Evolutionary conservation across 257 asterid species (phyloP).

Genomic region (Ocimum tenuiflorum): DNA sequence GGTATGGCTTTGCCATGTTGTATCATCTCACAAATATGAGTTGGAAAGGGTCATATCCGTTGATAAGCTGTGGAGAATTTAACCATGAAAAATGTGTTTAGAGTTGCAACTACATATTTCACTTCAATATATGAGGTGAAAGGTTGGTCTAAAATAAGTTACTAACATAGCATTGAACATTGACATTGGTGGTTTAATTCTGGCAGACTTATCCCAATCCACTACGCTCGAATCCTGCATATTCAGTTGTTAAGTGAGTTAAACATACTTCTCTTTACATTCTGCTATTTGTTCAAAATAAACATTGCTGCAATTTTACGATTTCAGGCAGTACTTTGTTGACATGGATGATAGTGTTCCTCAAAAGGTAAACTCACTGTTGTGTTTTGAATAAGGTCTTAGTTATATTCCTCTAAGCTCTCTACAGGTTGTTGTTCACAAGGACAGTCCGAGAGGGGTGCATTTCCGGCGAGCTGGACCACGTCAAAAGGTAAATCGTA

Average conservation of each 20-base stretch:
- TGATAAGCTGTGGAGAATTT: no score
- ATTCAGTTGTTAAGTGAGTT: conserved; percentile 52
- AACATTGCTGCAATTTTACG: background rate
- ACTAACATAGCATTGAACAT: no score
- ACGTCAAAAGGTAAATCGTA: conserved; percentile 35
- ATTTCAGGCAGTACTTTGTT: conserved; percentile 50
- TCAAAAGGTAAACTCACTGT: conserved; percentile 37
- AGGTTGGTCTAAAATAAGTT: background rate
- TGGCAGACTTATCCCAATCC: conserved; percentile 53
- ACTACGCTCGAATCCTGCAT: conserved; percentile 41
- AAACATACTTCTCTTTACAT: background rate
- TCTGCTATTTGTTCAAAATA: background rate
- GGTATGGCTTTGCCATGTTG: no score
- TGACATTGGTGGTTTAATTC: conserved; percentile 7
- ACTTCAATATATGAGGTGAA: background rate
- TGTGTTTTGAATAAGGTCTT: background rate
- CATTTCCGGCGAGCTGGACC: conserved; percentile 62
- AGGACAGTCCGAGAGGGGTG: conserved; percentile 43
- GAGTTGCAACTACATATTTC: background rate
- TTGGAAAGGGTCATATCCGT: no score
- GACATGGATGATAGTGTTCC: conserved; percentile 47
- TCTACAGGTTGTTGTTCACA: conserved; percentile 43
- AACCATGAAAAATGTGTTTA: background rate
- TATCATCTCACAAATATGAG: no score
- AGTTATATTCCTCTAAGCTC: background rate